Percentiles rank a stretch among this genome's conserved stretches.
phyloP scores from a whole-genome alignment of 257 asterid genomes.

The Solanum sejunctum region DNA sequence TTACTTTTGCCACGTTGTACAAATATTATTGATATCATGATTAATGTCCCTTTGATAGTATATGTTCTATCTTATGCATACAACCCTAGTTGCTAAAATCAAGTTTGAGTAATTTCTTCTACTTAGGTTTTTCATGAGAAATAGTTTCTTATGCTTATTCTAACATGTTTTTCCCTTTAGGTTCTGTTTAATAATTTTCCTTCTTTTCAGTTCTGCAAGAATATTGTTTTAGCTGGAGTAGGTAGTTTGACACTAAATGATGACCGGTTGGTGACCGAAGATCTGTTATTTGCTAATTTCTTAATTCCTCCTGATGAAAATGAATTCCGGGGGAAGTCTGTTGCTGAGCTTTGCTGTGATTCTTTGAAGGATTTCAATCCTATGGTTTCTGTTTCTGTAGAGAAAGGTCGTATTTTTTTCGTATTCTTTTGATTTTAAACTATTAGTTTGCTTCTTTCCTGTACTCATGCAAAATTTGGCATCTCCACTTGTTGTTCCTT shows the following conservation, averaged over 20 bases:
- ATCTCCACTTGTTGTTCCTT: neutral
- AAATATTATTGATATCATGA: neutral
- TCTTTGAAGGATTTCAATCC: conserved; percentile 94
- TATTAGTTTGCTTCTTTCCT: neutral
- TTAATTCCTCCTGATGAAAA: conserved; percentile 47
- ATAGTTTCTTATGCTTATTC: neutral
- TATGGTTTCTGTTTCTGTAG: conserved; percentile 88
- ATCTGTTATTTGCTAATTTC: conserved; percentile 64
- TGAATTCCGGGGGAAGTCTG: conserved; percentile 38
- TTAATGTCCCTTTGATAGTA: neutral
- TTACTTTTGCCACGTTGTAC: neutral
- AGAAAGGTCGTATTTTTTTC: conserved; percentile 38
- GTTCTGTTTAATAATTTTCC: neutral
- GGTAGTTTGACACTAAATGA: conserved; percentile 88
- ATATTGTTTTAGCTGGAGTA: conserved; percentile 91
- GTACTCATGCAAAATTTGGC: neutral
- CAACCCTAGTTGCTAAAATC: neutral
- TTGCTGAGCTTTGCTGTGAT: conserved; percentile 83
- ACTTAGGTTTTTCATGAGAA: neutral
- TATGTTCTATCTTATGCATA: neutral
- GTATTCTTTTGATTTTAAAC: neutral
- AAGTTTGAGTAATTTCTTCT: neutral
- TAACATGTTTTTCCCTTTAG: neutral
- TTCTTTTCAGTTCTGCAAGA: conserved; percentile 78
- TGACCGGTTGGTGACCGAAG: conserved; percentile 60